Conservation (phyloP, 305 asterid species). For the Salvia sclarea region DNA sequence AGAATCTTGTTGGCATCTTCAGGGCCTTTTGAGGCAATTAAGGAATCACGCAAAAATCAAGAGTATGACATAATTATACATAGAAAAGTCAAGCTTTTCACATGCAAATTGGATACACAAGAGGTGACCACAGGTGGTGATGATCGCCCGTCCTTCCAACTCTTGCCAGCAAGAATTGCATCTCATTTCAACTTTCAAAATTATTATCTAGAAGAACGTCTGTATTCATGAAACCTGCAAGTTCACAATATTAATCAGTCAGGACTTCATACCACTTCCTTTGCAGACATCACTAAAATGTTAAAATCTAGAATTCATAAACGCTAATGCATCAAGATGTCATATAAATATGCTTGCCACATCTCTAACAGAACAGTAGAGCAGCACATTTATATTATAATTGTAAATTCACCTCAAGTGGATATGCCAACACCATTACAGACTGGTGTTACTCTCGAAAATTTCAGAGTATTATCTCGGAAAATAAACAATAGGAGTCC, state of each 20-base stretch:
- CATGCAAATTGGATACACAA: conserved; percentile 63
- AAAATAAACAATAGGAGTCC: background rate
- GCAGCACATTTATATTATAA: background rate
- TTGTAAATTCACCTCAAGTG: background rate
- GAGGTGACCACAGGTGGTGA: conserved; percentile 94
- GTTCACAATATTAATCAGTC: background rate
- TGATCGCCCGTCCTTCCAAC: conserved; percentile 80
- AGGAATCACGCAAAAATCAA: conserved; percentile 44
- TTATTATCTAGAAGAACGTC: conserved; percentile 22
- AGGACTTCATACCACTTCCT: conserved; percentile 15
- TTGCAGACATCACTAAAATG: conserved; percentile 1
- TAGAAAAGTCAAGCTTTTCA: conserved; percentile 13
- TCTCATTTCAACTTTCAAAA: conserved; percentile 62
- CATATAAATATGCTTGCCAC: no score
- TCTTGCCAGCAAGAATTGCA: conserved; percentile 97
- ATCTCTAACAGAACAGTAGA: background rate
- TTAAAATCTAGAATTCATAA: background rate
- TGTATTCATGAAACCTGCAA: conserved; percentile 29
- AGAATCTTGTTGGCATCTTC: conserved; percentile 90
- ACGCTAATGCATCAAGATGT: background rate
- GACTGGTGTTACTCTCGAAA: background rate
- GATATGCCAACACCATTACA: background rate
- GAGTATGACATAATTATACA: conserved; percentile 10
- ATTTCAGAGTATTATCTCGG: background rate
- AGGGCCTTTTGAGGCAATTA: conserved; percentile 58